A percentile compares a stretch with the other conserved stretches of the same genome.
phyloP scores from a whole-genome alignment of 2,329 filamentous ascomycete species.

The Aspergillus fijiensis region DNA sequence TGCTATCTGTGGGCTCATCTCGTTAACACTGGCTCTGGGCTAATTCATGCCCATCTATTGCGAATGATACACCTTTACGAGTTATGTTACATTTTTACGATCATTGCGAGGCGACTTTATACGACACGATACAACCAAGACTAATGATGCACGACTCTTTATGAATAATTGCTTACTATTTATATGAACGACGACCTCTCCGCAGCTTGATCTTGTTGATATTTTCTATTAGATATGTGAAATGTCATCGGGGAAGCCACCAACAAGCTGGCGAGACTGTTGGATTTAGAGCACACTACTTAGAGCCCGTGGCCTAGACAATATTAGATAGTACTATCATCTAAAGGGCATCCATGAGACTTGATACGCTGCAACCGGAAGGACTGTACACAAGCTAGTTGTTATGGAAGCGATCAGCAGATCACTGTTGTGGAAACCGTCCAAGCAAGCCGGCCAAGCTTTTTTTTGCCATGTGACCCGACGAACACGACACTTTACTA shows the following conservation, averaged over 20 bases:
- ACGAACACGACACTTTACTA: not conserved
- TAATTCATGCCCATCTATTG: conserved; percentile 9
- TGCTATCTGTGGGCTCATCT: conserved; percentile 26
- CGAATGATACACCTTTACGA: not conserved
- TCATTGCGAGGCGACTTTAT: conserved; percentile 6
- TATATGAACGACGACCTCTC: conserved; percentile 9
- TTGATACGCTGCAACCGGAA: too few species aligned
- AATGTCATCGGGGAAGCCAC: too few species aligned
- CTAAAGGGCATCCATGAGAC: too few species aligned
- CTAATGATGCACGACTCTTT: conserved; percentile 11
- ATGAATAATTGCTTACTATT: conserved; percentile 10
- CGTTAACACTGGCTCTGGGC: conserved; percentile 18
- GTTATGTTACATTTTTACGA: not conserved
- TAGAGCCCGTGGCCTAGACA: too few species aligned
- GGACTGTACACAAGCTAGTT: too few species aligned
- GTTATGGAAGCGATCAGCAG: too few species aligned
- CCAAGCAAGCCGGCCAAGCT: too few species aligned
- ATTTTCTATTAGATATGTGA: conserved; percentile 1
- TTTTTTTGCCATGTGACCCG: too few species aligned
- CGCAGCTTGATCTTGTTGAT: not conserved
- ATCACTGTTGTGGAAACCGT: too few species aligned
- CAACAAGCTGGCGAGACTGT: too few species aligned
- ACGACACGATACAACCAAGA: conserved; percentile 1
- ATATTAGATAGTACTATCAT: too few species aligned
- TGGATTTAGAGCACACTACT: too few species aligned